Evolutionary conservation across 768 basidiomycete species (phyloP).

Genomic region (Suillus discolor): DNA sequence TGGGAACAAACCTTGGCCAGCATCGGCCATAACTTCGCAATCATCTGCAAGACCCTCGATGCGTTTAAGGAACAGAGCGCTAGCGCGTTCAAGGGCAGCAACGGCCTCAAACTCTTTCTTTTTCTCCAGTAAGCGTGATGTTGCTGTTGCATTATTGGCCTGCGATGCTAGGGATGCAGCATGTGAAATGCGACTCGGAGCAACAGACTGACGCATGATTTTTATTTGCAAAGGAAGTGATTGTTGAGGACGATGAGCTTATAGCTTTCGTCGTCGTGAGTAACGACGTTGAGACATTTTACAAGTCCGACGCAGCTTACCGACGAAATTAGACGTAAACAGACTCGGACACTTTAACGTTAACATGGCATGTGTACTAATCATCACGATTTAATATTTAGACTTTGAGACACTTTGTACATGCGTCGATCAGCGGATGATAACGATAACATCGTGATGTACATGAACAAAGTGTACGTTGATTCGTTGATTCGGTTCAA

Average conservation of each 20-base stretch:
- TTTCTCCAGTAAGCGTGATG: conserved; percentile 67
- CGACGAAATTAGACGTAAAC: not conserved
- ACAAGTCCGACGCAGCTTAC: not conserved
- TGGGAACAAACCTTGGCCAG: conserved; percentile 57
- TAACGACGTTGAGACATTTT: not conserved
- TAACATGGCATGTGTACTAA: no score
- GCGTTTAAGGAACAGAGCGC: conserved; percentile 60
- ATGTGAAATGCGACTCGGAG: conserved; percentile 53
- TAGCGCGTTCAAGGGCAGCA: conserved; percentile 55
- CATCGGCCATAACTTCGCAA: conserved; percentile 76
- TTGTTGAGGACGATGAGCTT: not conserved
- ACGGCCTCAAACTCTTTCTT: conserved; percentile 83
- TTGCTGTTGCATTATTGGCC: conserved; percentile 40
- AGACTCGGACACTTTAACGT: no score
- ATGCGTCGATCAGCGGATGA: not conserved
- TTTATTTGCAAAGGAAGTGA: not conserved
- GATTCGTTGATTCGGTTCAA: not conserved
- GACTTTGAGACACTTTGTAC: no score
- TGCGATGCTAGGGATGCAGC: conserved; percentile 36
- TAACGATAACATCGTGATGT: not conserved
- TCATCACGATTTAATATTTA: no score
- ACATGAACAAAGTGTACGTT: not conserved
- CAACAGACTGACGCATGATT: conserved; percentile 53
- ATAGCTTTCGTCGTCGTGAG: not conserved
- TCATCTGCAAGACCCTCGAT: conserved; percentile 72